Base-by-base conservation (phyloP, 106 monocot genomes). In the Platanthera zijinensis region DNA sequence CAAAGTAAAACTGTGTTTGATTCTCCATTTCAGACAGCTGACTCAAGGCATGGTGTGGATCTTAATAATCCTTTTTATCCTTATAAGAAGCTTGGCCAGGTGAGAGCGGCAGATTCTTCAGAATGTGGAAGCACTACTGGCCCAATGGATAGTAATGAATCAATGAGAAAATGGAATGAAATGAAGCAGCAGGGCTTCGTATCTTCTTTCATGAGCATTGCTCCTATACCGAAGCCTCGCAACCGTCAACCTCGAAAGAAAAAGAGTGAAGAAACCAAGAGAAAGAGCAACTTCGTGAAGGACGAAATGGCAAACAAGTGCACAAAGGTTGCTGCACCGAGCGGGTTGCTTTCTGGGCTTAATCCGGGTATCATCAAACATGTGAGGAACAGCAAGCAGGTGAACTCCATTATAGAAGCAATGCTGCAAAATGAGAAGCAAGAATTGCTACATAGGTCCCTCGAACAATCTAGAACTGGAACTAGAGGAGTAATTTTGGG, bases 181-280 rank as follows among this genome's bases (percentile, higher is more conserved):
- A 97, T 97, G 87, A 94, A 97, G 71, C 84, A 83, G 78, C 94
- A 94, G 82, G 91, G 94, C 48, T 97, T 97, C 53, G 76, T 97
- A 21, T 89, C 96, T 50, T 83, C 83, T 47, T 82, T 82, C 22
- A 83, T 85, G 73, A 84, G 78, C 52, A 84, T 85, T 72, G 84
- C 85, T 79, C 76, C 86, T 17, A 74, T 78, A 8, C 76, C 91
- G 15, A 91, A 85, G 68, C 84, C 78, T 47, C 75, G 76, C 14
- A 85, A 68, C 4, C 87, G 85, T 50, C 86, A 74, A 71, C 22
- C 84, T 21, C 87, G 64, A 74, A 86, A 77, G 80, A 89, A 68
- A 75, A 91, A 89, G 72, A 84, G 82, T 28, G 93, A 84, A 39
- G 86, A 82, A 22, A 39, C 39, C 19, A 94, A 84, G 75, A 94